Conservation (phyloP, 371 early-diverging fungal genomes). For the Ordospora pajunii region DNA sequence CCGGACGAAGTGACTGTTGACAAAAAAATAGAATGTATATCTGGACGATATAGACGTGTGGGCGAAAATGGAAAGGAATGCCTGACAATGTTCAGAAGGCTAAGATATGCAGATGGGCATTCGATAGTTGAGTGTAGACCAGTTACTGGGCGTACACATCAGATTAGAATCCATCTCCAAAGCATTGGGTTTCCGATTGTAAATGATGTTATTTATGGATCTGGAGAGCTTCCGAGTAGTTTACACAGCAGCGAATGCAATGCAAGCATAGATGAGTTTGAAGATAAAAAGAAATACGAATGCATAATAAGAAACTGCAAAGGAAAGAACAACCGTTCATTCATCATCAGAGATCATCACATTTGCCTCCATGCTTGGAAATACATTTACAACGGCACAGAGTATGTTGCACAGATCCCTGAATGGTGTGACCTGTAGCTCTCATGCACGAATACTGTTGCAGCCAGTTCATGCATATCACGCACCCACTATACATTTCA, state of each 20-base stretch:
- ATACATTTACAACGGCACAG: slow-evolving; percentile 48
- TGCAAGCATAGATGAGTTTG: not conserved
- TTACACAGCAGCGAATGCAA: not conserved
- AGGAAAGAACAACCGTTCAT: slow-evolving; percentile 50
- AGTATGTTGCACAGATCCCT: slow-evolving; percentile 53
- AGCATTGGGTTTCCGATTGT: slow-evolving; percentile 85
- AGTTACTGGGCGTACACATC: slow-evolving; percentile 90
- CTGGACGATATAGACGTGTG: slow-evolving; percentile 36
- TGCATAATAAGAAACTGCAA: slow-evolving; percentile 45
- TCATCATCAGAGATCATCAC: slow-evolving; percentile 26
- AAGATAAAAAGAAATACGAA: slow-evolving; percentile 30
- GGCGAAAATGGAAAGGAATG: slow-evolving; percentile 52
- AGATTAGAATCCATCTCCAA: slow-evolving; percentile 92
- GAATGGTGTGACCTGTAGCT: slow-evolving; percentile 47
- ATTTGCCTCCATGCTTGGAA: slow-evolving; percentile 61
- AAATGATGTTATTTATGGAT: slow-evolving; percentile 68
- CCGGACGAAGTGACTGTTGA: slow-evolving; percentile 42
- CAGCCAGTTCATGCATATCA: not conserved
- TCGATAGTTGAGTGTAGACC: slow-evolving; percentile 67
- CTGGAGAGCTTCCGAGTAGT: not conserved
- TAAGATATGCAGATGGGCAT: slow-evolving; percentile 40
- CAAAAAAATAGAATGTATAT: slow-evolving; percentile 34
- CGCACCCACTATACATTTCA: not conserved
- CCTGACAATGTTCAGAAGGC: slow-evolving; percentile 49
- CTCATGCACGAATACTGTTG: not conserved